Evolutionary conservation across 805 yeast genomes (phyloP).

Genomic region (Nakazawaea populi): DNA sequence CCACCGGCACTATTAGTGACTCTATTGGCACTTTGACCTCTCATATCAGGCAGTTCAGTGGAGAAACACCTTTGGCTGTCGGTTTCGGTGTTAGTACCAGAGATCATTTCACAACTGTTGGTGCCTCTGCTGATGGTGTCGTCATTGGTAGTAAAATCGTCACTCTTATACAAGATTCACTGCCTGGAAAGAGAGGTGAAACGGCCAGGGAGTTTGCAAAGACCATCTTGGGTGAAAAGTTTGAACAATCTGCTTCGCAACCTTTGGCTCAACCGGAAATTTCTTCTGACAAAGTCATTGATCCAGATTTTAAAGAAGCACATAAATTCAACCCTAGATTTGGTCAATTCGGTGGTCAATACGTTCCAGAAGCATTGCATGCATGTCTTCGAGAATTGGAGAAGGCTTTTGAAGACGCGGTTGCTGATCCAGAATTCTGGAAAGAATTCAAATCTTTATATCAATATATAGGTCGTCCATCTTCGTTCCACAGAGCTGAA

Average conservation of each 20-base stretch:
- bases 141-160: slow-evolving; percentile 91
- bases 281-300: slow-evolving; percentile 13
- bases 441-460: slow-evolving; percentile 79
- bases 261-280: slow-evolving; percentile 3
- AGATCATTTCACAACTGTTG: slow-evolving; percentile 80
- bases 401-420: slow-evolving; percentile 78
- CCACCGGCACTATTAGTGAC: slow-evolving; percentile 54
- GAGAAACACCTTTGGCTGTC: slow-evolving; percentile 80
- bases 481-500: slow-evolving; percentile 85
- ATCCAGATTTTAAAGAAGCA: slow-evolving; percentile 40
- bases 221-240: slow-evolving; percentile 59
- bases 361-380: slow-evolving; percentile 94
- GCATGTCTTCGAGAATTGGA: slow-evolving; percentile 89
- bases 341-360: slow-evolving; percentile 98
- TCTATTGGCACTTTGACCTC: slow-evolving; percentile 64
- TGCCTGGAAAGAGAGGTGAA: slow-evolving; percentile 52
- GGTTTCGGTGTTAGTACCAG: slow-evolving; percentile 97
- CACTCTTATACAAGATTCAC: slow-evolving; percentile 59
- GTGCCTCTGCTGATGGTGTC: slow-evolving; percentile 85
- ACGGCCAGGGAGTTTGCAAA: slow-evolving; percentile 63
- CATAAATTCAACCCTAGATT: slow-evolving; percentile 74
- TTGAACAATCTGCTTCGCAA: slow-evolving; percentile 17
- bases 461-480: slow-evolving; percentile 95
- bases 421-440: slow-evolving; percentile 91
- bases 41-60: slow-evolving; percentile 71